Base-by-base conservation (phyloP, 805 yeast genomes). In the Pichia phayaonensis region DNA sequence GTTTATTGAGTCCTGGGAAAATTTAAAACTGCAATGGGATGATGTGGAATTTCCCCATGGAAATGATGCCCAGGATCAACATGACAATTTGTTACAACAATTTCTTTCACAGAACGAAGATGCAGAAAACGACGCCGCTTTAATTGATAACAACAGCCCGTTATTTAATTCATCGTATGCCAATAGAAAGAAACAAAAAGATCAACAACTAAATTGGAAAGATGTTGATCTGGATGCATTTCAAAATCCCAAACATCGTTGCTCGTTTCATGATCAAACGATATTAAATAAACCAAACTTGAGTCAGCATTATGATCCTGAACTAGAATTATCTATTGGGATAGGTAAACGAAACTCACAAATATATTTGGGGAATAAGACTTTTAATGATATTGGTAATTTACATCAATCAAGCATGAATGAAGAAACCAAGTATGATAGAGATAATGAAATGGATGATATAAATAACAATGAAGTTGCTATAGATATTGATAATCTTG, bases 1-100 rank as follows among this genome's bases (percentile, higher is more conserved):
- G 7, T 65, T 62, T 45, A 56, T 54, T 29, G 70, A 68, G 49
- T 57, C 54, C 29, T 68, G 71, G 72, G 63, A 62, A 10, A 43
- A 53, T 6, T 68, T 65, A 40, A 56, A 50, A 24, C 49, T 66
- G 18, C 62, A 64, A 2, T 66, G 54, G 53, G 71, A 67, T 44
- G 71, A 66, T 42, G 59, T 67, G 2, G 70, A 65, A 18, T 52
- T 65, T 29, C 57, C 59, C 13, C 47, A 48, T 7, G 54, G 51
- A 24, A 53, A 48, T 44, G 51, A 49, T 42, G 51, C 56, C 12
- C 50, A 55, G 29, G 57, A 56, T 11, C 45, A 52, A 23, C 36
- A 47, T 38, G 56, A 54, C 7, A 64, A 65, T 46, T 45, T 63
- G 10, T 51, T 64, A 3, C 64, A 63, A 21, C 64, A 61, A 49